These are phyloP conservation scores for Apiotrichum akiyoshidainum DNA, from an alignment of 1,284 basidiomycete species.

Conservation along the genomic window DNA sequence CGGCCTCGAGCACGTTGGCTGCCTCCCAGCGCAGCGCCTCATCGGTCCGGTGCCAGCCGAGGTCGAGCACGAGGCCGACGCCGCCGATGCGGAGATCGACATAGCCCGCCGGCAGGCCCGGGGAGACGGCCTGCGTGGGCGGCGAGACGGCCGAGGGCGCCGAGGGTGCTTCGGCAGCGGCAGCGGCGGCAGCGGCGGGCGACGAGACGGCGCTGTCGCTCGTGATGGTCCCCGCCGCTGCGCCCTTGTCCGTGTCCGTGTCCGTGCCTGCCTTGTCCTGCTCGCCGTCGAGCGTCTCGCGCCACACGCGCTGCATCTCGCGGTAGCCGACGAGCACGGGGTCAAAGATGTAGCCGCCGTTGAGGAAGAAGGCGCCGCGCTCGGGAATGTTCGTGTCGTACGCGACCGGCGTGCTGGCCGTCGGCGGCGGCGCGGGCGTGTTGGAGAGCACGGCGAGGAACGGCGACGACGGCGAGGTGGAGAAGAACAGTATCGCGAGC, in stretches of 20 bases:
- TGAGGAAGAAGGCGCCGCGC: conserved; percentile 32
- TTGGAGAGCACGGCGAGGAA: conserved; percentile 26
- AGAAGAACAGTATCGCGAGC: conserved; percentile 38
- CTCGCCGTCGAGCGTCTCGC: conserved; percentile 5
- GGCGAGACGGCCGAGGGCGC: background rate
- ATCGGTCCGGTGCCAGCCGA: conserved; percentile 35
- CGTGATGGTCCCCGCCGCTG: background rate
- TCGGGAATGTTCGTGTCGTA: conserved; percentile 23
- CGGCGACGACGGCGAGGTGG: conserved; percentile 41
- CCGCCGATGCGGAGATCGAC: conserved; percentile 36
- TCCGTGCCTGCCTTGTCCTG: background rate
- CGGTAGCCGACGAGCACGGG: conserved; percentile 35
- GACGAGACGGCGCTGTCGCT: background rate
- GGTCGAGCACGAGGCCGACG: conserved; percentile 39
- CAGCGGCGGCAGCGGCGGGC: background rate
- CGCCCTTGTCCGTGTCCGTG: background rate
- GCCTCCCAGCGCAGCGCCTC: conserved; percentile 42
- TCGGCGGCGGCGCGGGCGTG: conserved; percentile 2
- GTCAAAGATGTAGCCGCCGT: conserved; percentile 34
- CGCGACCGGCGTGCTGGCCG: conserved; percentile 6
- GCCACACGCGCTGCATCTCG: conserved; percentile 21
- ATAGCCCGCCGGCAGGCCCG: conserved; percentile 28
- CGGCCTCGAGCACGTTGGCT: conserved; percentile 19
- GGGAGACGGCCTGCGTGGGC: background rate
- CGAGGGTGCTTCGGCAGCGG: no score